Evolutionary conservation across 805 yeast genomes (phyloP).

Genomic region (Wickerhamiella allomyrinae): DNA sequence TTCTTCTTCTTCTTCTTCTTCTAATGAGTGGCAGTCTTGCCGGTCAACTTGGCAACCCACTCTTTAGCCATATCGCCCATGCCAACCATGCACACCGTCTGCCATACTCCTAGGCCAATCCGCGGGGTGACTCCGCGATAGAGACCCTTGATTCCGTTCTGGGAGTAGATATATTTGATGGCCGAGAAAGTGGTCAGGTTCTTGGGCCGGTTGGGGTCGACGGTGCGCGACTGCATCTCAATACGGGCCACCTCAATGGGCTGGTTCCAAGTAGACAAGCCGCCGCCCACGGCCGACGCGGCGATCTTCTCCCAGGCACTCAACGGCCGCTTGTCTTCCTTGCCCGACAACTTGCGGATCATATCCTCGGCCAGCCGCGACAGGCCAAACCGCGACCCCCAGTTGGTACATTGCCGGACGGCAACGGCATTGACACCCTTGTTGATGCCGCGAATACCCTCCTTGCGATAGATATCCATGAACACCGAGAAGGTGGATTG

Average conservation of each 20-base stretch:
- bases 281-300: slow-evolving; percentile 90
- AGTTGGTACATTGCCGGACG: slow-evolving; percentile 95
- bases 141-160: slow-evolving; percentile 78
- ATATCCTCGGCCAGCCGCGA: slow-evolving; percentile 81
- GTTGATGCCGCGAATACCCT: slow-evolving; percentile 89
- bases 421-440: slow-evolving; percentile 98
- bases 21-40: slow-evolving; percentile 41
- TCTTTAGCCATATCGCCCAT: slow-evolving; percentile 88
- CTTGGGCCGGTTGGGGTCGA: slow-evolving; percentile 90
- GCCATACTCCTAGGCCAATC: slow-evolving; percentile 94
- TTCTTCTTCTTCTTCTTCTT: no score
- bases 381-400: slow-evolving; percentile 96
- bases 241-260: slow-evolving; percentile 96
- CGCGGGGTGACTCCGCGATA: slow-evolving; percentile 96
- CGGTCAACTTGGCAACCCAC: slow-evolving; percentile 46
- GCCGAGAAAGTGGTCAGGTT: slow-evolving; percentile 68
- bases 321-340: slow-evolving; percentile 36
- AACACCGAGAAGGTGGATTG: slow-evolving; percentile 77
- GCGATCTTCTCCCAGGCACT: slow-evolving; percentile 65
- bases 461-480: slow-evolving; percentile 64
- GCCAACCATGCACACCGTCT: slow-evolving; percentile 96
- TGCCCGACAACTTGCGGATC: slow-evolving; percentile 51
- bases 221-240: slow-evolving; percentile 93
- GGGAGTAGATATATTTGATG: slow-evolving; percentile 64
- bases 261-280: slow-evolving; percentile 96